phyloP scores from a whole-genome alignment of 805 yeast species.

The Jamesozyma lodderae region DNA sequence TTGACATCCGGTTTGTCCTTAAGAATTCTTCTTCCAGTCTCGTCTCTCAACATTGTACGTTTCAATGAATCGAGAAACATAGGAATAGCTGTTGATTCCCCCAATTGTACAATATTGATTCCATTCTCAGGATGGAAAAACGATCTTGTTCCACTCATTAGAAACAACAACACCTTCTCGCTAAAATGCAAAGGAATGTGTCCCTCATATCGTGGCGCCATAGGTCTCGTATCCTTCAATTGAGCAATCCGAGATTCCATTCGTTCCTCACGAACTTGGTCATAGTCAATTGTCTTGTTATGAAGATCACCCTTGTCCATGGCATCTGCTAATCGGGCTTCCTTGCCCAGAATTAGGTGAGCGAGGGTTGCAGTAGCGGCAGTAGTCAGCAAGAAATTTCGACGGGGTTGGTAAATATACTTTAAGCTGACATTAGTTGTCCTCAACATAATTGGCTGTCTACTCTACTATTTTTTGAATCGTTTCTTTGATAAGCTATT shows the following conservation, averaged over 20 bases:
- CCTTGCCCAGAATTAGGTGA: conserved; percentile 30
- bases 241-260: conserved; percentile 22
- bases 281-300: conserved; percentile 25
- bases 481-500: too few relatives aligned
- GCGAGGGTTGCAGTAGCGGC: conserved; percentile 14
- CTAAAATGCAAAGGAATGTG: conserved; percentile 63
- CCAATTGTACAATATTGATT: conserved; percentile 69
- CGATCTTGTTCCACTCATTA: conserved; percentile 72
- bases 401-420: too few relatives aligned
- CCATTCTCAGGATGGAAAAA: conserved; percentile 68
- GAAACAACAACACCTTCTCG: conserved; percentile 57
- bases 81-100: conserved; percentile 82
- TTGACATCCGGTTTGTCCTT: conserved; percentile 79
- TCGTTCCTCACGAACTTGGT: conserved; percentile 31
- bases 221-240: conserved; percentile 22
- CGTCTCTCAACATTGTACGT: conserved; percentile 64
- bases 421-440: neutral
- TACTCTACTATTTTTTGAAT: too few relatives aligned
- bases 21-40: conserved; percentile 67
- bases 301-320: conserved; percentile 36
- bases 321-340: conserved; percentile 48
- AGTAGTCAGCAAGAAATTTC: conserved; percentile 5
- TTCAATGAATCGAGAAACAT: conserved; percentile 54
- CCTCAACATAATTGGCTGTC: too few relatives aligned
- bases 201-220: conserved; percentile 48